These are phyloP conservation scores for Boletales sp. DNA, from an alignment of 768 basidiomycete species.

Conservation along the genomic window DNA sequence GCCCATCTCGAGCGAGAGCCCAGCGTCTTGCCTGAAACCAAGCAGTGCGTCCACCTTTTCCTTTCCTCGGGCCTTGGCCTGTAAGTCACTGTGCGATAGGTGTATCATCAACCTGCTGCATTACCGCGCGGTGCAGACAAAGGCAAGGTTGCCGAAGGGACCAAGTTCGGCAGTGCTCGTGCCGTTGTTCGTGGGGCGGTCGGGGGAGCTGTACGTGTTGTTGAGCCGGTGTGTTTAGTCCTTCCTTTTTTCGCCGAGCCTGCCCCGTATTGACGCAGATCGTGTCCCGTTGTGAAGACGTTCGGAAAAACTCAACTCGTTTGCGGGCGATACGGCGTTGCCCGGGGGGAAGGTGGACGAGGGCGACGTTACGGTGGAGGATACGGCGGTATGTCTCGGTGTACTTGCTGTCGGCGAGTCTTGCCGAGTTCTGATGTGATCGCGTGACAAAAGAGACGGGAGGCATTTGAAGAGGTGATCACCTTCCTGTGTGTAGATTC, in stretches of 20 bases:
- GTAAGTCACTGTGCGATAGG: slow-evolving; percentile 1
- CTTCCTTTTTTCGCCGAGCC: neutral
- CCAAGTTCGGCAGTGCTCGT: slow-evolving; percentile 75
- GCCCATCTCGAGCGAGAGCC: slow-evolving; percentile 10
- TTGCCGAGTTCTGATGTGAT: neutral
- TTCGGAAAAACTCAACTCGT: slow-evolving; percentile 66
- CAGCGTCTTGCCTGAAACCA: slow-evolving; percentile 20
- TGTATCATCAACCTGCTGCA: slow-evolving; percentile 25
- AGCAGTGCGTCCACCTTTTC: slow-evolving; percentile 6
- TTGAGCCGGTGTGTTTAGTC: slow-evolving; percentile 62
- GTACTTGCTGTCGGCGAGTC: neutral
- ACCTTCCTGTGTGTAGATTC: neutral
- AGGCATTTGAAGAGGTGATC: slow-evolving; percentile 85
- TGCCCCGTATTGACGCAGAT: neutral
- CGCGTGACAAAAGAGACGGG: slow-evolving; percentile 56
- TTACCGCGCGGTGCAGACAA: slow-evolving; percentile 25
- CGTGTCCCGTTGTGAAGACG: slow-evolving; percentile 47
- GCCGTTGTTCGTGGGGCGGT: slow-evolving; percentile 79
- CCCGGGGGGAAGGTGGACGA: slow-evolving; percentile 83
- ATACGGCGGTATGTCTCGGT: slow-evolving; percentile 59
- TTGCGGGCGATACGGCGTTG: slow-evolving; percentile 84
- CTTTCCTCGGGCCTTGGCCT: too few species aligned
- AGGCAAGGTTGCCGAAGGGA: slow-evolving; percentile 49
- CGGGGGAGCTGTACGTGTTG: slow-evolving; percentile 81
- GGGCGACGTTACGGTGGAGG: slow-evolving; percentile 65